Percentiles rank a stretch among this genome's conserved stretches.
Conservation (phyloP, 108 stramenopile genomes). For the Craspedostauros australis region DNA sequence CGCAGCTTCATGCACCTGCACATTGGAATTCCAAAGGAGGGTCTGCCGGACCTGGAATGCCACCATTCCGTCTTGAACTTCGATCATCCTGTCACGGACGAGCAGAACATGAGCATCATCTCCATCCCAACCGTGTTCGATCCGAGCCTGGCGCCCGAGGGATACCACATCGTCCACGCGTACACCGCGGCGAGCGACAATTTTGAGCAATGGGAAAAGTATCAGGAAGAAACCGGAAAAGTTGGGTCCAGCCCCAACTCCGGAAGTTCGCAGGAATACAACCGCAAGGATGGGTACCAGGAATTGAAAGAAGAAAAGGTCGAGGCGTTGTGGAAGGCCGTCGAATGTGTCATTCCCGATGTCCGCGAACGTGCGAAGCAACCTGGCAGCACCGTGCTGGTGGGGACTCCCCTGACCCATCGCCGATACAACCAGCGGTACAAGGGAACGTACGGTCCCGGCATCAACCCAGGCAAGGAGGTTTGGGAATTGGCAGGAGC, state of each 20-base stretch:
- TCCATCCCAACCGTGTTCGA: constrained; percentile 87
- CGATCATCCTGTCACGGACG: constrained; percentile 57
- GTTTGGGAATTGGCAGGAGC: constrained; percentile 53
- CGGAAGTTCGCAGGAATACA: constrained; percentile 42
- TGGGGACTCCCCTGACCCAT: constrained; percentile 87
- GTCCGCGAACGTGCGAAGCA: constrained; percentile 63
- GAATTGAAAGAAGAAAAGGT: constrained; percentile 70
- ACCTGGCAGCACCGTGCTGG: constrained; percentile 42
- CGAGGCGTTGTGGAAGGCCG: constrained; percentile 79
- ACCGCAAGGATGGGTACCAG: constrained; percentile 37
- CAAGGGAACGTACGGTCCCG: constrained; percentile 83
- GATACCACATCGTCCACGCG: constrained; percentile 85
- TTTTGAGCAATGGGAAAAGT: constrained; percentile 66
- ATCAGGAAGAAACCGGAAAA: constrained; percentile 55
- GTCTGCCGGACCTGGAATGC: constrained; percentile 67
- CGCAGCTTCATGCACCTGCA: constrained; percentile 89
- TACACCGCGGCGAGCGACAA: constrained; percentile 83
- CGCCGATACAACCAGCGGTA: constrained; percentile 72
- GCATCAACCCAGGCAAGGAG: constrained; percentile 42
- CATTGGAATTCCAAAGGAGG: constrained; percentile 74
- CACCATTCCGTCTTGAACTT: constrained; percentile 82
- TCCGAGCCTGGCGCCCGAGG: constrained; percentile 73
- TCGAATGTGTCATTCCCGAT: constrained; percentile 85
- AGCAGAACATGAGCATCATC: constrained; percentile 79
- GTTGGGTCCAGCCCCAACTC: constrained; percentile 45